phyloP scores from a whole-genome alignment of 331 rosid species.

The Malus hybrid region DNA sequence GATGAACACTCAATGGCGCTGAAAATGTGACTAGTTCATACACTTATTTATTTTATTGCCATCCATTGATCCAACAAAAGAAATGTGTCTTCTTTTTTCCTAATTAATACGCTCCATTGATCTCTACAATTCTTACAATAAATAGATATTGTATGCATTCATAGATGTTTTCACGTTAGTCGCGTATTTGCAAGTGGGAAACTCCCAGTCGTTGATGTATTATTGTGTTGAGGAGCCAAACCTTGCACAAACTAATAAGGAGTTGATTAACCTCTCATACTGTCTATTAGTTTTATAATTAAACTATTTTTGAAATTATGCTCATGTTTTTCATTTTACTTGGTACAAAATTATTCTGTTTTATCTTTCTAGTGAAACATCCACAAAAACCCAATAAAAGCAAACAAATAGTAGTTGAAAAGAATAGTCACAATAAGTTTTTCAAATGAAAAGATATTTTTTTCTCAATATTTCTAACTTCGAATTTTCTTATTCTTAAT shows the following conservation, averaged over 20 bases:
- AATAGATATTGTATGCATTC: too few species aligned
- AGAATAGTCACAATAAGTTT: too few species aligned
- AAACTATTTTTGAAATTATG: conserved; percentile 1
- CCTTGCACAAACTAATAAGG: background rate
- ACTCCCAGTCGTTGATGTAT: too few species aligned
- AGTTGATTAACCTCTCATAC: too few species aligned
- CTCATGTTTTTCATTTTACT: background rate
- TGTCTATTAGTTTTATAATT: too few species aligned
- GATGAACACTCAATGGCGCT: background rate
- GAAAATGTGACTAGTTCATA: background rate
- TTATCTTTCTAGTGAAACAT: conserved; percentile 38
- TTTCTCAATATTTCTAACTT: too few species aligned
- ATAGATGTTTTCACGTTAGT: too few species aligned
- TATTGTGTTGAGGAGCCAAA: background rate
- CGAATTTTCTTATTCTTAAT: too few species aligned
- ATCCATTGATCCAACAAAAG: conserved; percentile 17
- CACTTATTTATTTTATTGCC: background rate
- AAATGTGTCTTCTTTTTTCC: conserved; percentile 8
- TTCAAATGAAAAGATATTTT: too few species aligned
- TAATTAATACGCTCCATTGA: conserved; percentile 15
- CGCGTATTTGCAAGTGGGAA: too few species aligned
- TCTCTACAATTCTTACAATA: background rate
- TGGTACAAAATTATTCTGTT: conserved; percentile 37
- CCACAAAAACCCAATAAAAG: conserved; percentile 15
- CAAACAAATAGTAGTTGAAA: background rate